Base-by-base conservation (phyloP, 768 basidiomycete species). In the Boletus tylopilopsis region DNA sequence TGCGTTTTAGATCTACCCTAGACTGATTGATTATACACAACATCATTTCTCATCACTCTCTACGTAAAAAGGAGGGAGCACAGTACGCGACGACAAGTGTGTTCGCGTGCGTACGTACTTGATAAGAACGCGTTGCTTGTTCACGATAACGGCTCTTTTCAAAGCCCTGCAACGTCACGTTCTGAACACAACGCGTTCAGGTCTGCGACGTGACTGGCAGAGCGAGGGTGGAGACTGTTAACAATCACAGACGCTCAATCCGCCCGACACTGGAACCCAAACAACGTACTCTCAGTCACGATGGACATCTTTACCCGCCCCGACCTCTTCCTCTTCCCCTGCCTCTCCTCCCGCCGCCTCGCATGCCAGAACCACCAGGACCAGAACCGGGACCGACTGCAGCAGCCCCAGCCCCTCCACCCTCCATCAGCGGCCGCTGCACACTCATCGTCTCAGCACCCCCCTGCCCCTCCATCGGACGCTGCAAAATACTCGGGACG, bases 251-350 rank as follows among this genome's bases (percentile, higher is more conserved):
- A n/a, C n/a, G n/a, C n/a, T n/a, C 29, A 13, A 30, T 13, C 11
- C 29, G 29, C 29, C 13, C 29, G 29, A 4, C 29, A 27, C 29
- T 13, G 29, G 5, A 13, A 30, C 11, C 29, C 29, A 30, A 30
- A 30, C 45, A 18, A 38, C 36, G 19, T 16, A 25, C 39, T n/a
- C 12, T 30, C 29, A 30, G 33, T 34, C 33, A 16, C n/a, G n/a
- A n/a, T n/a, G n/a, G n/a, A n/a, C n/a, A n/a, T n/a, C n/a, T 33
- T 39, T 58, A 68, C 13, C 62, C 62, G 5, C 68, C 64, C 16
- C 68, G 67, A 4, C 55, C 66, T 19, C 71, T 56, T n/a, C 67
- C 63, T n/a, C 63, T 53, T 1, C 66, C 67, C 27, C 69, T 62
- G 0, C 64, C 68, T 10, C 68, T 50, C 25, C 61, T 66, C 23